A percentile compares a stretch with the other conserved stretches of the same genome.
Evolutionary conservation across 163 green algal genomes (phyloP).

Genomic region (Chlorella variabilis): DNA sequence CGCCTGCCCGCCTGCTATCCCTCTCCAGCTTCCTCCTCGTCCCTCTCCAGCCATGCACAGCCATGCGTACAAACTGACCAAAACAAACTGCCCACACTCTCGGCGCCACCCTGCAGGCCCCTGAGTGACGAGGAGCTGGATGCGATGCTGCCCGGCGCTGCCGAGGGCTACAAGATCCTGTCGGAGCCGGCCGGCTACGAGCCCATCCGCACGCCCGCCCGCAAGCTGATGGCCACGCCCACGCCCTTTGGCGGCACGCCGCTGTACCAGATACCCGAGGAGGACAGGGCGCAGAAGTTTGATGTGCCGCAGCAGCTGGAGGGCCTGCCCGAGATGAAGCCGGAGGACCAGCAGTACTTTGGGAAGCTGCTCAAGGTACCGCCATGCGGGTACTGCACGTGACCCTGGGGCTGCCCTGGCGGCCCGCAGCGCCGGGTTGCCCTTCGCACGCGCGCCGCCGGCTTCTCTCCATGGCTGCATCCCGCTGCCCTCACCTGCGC

Average conservation of each 20-base stretch:
- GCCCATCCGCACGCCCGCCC: constrained; percentile 92
- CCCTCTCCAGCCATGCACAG: too few species aligned
- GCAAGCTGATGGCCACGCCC: constrained; percentile 97
- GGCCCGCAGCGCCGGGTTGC: too few species aligned
- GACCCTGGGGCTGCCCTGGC: too few species aligned
- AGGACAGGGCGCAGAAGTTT: constrained; percentile 74
- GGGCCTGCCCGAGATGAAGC: constrained; percentile 96
- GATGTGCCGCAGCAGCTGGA: constrained; percentile 83
- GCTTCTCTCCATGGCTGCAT: too few species aligned
- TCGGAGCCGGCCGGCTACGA: constrained; percentile 85
- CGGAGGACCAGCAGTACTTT: constrained; percentile 98
- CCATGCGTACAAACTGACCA: too few species aligned
- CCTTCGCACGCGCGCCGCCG: too few species aligned
- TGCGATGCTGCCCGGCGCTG: constrained; percentile 87
- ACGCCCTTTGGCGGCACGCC: constrained; percentile 83
- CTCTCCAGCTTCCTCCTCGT: too few species aligned
- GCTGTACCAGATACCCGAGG: constrained; percentile 84
- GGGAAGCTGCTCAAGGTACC: constrained; percentile 87
- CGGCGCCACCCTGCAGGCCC: constrained; percentile 45
- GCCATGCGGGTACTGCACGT: neutral
- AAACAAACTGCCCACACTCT: too few species aligned
- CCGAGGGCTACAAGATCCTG: constrained; percentile 92
- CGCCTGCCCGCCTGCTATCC: too few species aligned
- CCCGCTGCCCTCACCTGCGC: neutral
- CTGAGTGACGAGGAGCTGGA: constrained; percentile 97